Conservation (phyloP, 176 grass and related monocot species). For the Triticum urartu region DNA sequence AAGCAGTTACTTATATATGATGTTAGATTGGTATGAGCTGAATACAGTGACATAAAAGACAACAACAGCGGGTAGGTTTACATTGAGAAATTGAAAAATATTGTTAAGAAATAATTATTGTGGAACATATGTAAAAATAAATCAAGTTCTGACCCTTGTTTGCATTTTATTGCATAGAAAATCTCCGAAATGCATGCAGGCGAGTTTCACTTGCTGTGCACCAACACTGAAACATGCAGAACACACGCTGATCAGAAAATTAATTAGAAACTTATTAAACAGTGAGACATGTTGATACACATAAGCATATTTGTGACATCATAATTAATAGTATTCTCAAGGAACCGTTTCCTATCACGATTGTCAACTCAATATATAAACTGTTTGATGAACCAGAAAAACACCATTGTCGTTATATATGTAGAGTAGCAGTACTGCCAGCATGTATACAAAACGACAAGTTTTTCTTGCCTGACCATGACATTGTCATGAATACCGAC, state of each 20-base stretch:
- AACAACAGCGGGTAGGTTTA: background rate
- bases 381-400: background rate
- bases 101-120: background rate
- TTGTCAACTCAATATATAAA: background rate
- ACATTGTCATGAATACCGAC: background rate
- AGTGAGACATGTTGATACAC: background rate
- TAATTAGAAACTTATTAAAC: background rate
- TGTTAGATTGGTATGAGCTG: conserved; percentile 12
- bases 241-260: background rate
- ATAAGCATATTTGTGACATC: background rate
- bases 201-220: conserved; percentile 69
- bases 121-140: background rate
- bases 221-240: conserved; percentile 30
- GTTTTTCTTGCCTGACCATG: background rate
- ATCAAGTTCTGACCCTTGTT: conserved; percentile 55
- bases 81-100: background rate
- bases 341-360: background rate
- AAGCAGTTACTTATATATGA: background rate
- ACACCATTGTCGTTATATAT: background rate
- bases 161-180: conserved; percentile 57
- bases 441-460: background rate
- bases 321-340: background rate
- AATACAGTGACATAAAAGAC: conserved; percentile 1
- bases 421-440: background rate
- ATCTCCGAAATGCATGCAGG: conserved; percentile 16